phyloP scores from a whole-genome alignment of 768 basidiomycete species.

The Auriscalpium microsporum region DNA sequence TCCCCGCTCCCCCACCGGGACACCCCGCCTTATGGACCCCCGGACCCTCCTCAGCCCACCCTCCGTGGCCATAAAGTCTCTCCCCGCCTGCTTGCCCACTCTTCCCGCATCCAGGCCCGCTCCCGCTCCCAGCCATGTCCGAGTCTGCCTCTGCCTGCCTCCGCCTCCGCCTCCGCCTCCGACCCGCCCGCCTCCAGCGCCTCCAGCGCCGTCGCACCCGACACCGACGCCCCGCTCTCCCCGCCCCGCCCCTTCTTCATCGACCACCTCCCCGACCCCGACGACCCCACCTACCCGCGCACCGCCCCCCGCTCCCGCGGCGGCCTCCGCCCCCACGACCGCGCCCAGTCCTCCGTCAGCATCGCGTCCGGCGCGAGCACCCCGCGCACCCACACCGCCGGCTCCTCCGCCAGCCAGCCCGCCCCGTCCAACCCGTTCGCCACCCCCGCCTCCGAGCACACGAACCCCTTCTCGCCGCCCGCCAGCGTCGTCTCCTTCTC shows the following conservation, averaged over 20 bases:
- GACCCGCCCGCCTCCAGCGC: not conserved
- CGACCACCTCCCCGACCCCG: slow-evolving; percentile 2
- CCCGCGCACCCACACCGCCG: slow-evolving; percentile 6
- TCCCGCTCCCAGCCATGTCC: not conserved
- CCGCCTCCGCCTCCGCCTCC: not conserved
- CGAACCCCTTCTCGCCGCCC: slow-evolving; percentile 47
- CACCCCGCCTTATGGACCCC: not conserved
- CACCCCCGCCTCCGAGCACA: slow-evolving; percentile 13
- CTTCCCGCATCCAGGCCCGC: not conserved
- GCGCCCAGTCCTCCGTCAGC: slow-evolving; percentile 6
- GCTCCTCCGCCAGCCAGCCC: slow-evolving; percentile 1
- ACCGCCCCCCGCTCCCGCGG: not conserved
- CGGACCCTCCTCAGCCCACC: not conserved
- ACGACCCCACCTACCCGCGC: slow-evolving; percentile 1
- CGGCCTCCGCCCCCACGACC: slow-evolving; percentile 6
- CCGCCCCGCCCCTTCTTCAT: slow-evolving; percentile 11
- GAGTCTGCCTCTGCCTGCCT: slow-evolving; percentile 1
- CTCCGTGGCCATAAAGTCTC: not conserved
- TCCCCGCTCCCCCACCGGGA: not conserved
- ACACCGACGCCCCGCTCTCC: not conserved
- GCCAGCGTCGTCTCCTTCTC: slow-evolving; percentile 39
- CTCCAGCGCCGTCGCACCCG: not conserved
- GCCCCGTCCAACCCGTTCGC: slow-evolving; percentile 17
- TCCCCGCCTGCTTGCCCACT: not conserved
- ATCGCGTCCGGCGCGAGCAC: slow-evolving; percentile 17